Evolutionary conservation across 2,329 filamentous ascomycete species (phyloP).

Genomic region (Scedosporium apiospermum): DNA sequence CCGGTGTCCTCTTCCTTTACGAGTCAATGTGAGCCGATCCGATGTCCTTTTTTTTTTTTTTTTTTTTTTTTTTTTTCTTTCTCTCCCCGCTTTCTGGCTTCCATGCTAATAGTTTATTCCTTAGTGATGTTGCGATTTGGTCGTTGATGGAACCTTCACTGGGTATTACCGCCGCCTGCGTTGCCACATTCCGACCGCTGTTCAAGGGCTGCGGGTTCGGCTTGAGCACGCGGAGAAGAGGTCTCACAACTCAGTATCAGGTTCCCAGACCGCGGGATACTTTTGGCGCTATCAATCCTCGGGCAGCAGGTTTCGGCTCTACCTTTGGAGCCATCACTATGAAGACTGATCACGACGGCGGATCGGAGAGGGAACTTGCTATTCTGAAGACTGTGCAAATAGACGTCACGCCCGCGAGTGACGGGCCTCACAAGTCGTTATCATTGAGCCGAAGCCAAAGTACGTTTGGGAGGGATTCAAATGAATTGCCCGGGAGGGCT

Average conservation of each 20-base stretch:
- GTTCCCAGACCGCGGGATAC: not conserved
- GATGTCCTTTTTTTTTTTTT: not conserved
- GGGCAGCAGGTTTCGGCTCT: not conserved
- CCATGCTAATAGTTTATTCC: not conserved
- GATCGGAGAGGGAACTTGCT: not conserved
- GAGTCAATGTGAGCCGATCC: constrained; percentile 19
- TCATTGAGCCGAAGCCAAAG: not conserved
- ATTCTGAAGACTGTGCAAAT: not conserved
- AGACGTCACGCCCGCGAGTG: not conserved
- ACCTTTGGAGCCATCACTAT: not conserved
- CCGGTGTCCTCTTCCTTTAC: constrained; percentile 19
- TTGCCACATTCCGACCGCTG: constrained; percentile 20
- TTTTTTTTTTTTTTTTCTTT: no score
- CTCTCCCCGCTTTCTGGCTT: no score
- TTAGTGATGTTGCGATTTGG: constrained; percentile 22
- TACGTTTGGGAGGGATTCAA: not conserved
- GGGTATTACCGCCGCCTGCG: constrained; percentile 22
- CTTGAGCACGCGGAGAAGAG: constrained; percentile 6
- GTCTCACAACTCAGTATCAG: constrained; percentile 8
- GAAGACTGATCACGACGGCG: not conserved
- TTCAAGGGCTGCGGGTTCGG: constrained; percentile 19
- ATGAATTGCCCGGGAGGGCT: not conserved
- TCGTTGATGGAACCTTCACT: constrained; percentile 22
- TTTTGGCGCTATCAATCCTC: not conserved
- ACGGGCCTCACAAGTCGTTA: not conserved